Evolutionary conservation across 1,284 basidiomycete genomes (phyloP).

Genomic region (Neonothopanus nambi): DNA sequence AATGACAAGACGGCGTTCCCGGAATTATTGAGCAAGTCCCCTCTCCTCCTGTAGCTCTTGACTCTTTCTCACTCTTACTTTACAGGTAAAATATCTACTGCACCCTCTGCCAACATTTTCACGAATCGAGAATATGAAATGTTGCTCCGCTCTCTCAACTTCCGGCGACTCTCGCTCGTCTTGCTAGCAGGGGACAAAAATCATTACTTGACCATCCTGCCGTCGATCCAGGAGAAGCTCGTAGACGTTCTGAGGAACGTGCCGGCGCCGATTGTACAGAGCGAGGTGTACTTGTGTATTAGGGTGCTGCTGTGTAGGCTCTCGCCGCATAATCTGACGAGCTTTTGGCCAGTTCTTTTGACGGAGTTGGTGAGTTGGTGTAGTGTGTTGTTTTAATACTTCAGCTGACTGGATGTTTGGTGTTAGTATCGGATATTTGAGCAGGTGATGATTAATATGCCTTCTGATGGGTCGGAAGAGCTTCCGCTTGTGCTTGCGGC

Average conservation of each 20-base stretch:
- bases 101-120: constrained; percentile 94
- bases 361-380: constrained; percentile 81
- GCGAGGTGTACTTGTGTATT: constrained; percentile 93
- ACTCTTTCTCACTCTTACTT: constrained; percentile 11
- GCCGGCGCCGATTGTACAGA: constrained; percentile 83
- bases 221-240: constrained; percentile 93
- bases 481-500: constrained; percentile 83
- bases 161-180: constrained; percentile 86
- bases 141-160: constrained; percentile 82
- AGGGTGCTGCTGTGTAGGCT: constrained; percentile 92
- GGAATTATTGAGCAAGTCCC: constrained; percentile 74
- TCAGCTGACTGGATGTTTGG: constrained; percentile 29
- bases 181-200: constrained; percentile 88
- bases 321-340: constrained; percentile 87
- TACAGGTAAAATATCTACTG: constrained; percentile 81
- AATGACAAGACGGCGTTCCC: constrained; percentile 85
- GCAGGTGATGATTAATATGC: constrained; percentile 60
- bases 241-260: constrained; percentile 89
- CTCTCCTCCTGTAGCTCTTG: not conserved
- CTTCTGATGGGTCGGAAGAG: constrained; percentile 80
- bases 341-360: constrained; percentile 96
- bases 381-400: constrained; percentile 30
- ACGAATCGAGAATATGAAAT: constrained; percentile 95
- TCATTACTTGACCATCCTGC: constrained; percentile 87
- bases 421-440: constrained; percentile 75